These are phyloP conservation scores for Sugiyamaella japonica DNA, from an alignment of 1,139 yeast species.

Conservation along the genomic window DNA sequence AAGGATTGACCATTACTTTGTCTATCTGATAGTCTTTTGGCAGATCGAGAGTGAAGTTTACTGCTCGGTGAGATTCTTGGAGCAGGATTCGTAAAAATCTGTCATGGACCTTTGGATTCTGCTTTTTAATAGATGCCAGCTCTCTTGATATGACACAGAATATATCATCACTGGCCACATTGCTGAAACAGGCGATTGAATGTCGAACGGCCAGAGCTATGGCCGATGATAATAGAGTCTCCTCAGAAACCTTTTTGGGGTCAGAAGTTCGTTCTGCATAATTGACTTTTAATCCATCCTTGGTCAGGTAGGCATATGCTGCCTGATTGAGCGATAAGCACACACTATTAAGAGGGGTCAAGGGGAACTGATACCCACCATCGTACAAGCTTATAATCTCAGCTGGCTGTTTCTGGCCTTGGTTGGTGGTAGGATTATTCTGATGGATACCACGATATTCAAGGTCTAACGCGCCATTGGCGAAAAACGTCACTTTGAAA, in stretches of 20 bases:
- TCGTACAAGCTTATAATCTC: constrained; percentile 52
- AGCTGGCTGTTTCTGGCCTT: constrained; percentile 17
- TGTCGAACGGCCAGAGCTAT: constrained; percentile 66
- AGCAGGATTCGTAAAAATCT: constrained; percentile 44
- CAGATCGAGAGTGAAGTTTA: constrained; percentile 67
- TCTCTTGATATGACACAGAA: constrained; percentile 52
- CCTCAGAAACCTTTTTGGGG: constrained; percentile 21
- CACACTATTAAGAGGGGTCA: constrained; percentile 43
- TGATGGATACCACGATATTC: constrained; percentile 25
- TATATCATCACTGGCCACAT: constrained; percentile 65
- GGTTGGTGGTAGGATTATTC: constrained; percentile 8
- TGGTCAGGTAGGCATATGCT: constrained; percentile 46
- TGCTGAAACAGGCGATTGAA: constrained; percentile 66
- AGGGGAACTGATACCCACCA: constrained; percentile 56
- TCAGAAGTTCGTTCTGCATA: constrained; percentile 22
- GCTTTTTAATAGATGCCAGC: constrained; percentile 24
- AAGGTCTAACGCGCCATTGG: constrained; percentile 31
- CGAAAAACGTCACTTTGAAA: constrained; percentile 25
- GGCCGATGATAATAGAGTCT: constrained; percentile 41
- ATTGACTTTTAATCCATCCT: constrained; percentile 26
- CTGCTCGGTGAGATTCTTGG: constrained; percentile 66
- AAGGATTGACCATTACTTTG: constrained; percentile 68
- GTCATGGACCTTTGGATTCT: constrained; percentile 18
- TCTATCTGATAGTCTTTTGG: constrained; percentile 66
- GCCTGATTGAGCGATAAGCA: constrained; percentile 61